Conservation (phyloP, 169 alveolate genomes). For the Cryptosporidium ubiquitum region DNA sequence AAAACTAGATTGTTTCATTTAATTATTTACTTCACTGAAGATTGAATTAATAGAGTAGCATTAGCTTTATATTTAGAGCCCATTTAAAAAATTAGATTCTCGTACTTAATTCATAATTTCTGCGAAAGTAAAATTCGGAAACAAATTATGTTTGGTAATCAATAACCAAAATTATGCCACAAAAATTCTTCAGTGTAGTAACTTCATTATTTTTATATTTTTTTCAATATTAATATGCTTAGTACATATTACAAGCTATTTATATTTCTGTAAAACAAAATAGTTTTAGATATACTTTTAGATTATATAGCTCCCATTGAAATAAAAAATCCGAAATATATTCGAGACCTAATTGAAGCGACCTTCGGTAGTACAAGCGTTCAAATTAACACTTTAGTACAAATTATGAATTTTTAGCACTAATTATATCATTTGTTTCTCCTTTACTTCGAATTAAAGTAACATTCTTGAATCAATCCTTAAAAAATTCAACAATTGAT, state of each 20-base stretch:
- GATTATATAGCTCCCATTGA: too few species aligned
- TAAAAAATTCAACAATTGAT: too few species aligned
- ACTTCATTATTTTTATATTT: too few species aligned
- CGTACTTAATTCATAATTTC: not conserved
- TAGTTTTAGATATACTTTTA: too few species aligned
- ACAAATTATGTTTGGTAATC: not conserved
- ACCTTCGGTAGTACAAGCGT: not conserved
- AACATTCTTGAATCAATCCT: not conserved
- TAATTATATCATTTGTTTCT: not conserved
- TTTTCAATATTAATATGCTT: not conserved
- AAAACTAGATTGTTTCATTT: not conserved
- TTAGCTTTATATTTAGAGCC: not conserved
- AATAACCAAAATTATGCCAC: not conserved
- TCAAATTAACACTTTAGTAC: not conserved
- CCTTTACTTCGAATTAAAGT: too few species aligned
- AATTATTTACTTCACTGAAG: not conserved
- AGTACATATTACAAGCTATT: not conserved
- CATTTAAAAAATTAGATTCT: not conserved
- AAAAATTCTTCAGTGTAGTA: not conserved
- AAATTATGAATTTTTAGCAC: not conserved
- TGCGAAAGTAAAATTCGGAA: not conserved
- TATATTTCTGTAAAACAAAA: not conserved
- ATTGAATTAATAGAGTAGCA: not conserved
- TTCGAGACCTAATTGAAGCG: not conserved
- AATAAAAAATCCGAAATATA: too few species aligned